These are phyloP conservation scores for Litsea cubeba DNA, from an alignment of 164 flowering plant species.

Conservation along the genomic window DNA sequence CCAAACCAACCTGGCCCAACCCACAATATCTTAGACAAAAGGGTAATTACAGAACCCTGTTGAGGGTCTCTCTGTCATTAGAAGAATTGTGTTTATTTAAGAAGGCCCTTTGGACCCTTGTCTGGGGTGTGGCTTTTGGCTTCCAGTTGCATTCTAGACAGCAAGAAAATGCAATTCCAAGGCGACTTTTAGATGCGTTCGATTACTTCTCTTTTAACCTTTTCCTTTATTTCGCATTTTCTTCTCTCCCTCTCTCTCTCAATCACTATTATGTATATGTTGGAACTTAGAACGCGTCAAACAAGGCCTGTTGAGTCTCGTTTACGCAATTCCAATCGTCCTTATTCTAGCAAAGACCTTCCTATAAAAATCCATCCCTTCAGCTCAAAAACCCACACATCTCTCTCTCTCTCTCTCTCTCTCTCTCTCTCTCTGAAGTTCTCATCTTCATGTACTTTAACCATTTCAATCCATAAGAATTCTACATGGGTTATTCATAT, in stretches of 20 bases:
- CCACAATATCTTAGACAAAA: no score
- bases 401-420: background rate
- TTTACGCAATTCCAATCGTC: slow-evolving; percentile 38
- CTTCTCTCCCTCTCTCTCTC: background rate
- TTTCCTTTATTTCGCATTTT: background rate
- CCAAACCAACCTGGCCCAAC: no score
- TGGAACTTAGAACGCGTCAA: background rate
- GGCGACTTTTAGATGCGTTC: background rate
- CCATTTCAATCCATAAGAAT: background rate
- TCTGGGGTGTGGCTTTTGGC: background rate
- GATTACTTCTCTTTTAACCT: background rate
- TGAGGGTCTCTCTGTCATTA: no score
- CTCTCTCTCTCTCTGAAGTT: background rate
- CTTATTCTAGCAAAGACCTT: slow-evolving; percentile 19
- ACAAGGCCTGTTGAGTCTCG: slow-evolving; percentile 32
- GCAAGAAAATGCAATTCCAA: background rate
- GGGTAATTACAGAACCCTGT: no score
- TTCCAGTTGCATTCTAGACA: background rate
- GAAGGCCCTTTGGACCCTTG: background rate
- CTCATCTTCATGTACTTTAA: background rate
- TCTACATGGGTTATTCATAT: background rate
- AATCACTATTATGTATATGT: background rate
- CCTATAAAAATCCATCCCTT: slow-evolving; percentile 28
- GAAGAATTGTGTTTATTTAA: no score
- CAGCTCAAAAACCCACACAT: slow-evolving; percentile 1